Base-by-base conservation (phyloP, 1,284 basidiomycete species). In the Mycena sp. region DNA sequence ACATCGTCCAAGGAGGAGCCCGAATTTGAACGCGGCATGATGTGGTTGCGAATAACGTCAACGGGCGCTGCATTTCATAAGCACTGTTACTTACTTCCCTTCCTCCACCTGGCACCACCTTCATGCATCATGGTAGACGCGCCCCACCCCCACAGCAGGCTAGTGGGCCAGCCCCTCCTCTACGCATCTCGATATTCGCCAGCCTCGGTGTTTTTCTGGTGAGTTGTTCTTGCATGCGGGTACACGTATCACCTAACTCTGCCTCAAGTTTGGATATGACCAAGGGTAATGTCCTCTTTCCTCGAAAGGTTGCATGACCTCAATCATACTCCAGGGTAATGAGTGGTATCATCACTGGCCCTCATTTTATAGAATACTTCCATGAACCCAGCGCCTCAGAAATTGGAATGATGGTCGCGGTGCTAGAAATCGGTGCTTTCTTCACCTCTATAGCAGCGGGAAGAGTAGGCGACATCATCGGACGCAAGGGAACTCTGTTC, bases 271-370 rank as follows among this genome's bases (percentile, higher is more conserved):
- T 77, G 94, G 95, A 66, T 95, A 95, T 85, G 94, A 96, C 77
- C 94, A 96, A 85, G 95, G 94, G 94, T 94, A 74, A 67, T 81
- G 16, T 48, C 40, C 46, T 51, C 28, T 38, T 32, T 10, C 51
- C 44, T 44, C 28, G 16, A 45, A 19, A 35, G 17, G 30, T 17
- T 26, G 38, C 23, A 52, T 1, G 6, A 32, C 6, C 4, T 40
- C 55, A 51, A 51, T 43, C 26, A 37, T 72, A 72, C 25, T 11
- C 51, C 70, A 91, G 92, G 63, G 91, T 94, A 73, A 94, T 94
- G 91, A 93, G 90, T 68, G 95, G 95, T 30, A 90, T 98, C 71
- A 97, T 99, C 76, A 99, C 96, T 21, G 94, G 94, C 0, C 94
- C 95, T 26, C 88, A 96, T 76, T 98, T 98, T 79, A 88, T 86